These are phyloP conservation scores for Talaromyces sp. DNA, from an alignment of 2,329 filamentous ascomycete species.

Conservation along the genomic window DNA sequence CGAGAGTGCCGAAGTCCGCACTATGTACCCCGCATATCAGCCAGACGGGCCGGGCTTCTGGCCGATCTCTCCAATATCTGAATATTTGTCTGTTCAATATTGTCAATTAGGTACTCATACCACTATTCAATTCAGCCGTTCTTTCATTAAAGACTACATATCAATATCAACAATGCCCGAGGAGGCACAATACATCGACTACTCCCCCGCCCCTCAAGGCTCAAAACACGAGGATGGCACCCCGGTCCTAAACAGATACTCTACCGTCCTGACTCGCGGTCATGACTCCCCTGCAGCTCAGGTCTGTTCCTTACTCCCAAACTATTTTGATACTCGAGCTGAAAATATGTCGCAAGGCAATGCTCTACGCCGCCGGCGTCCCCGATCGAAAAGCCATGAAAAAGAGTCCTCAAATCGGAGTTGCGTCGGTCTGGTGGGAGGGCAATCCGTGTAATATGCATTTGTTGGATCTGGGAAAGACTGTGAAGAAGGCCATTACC, in stretches of 20 bases:
- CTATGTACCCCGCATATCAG: conserved; percentile 8
- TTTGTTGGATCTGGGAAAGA: conserved; percentile 83
- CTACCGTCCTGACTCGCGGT: conserved; percentile 71
- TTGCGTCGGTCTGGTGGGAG: conserved; percentile 95
- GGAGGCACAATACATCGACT: conserved; percentile 54
- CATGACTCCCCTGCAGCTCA: conserved; percentile 92
- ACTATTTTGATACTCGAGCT: background rate
- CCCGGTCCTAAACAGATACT: conserved; percentile 78
- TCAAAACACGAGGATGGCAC: conserved; percentile 54
- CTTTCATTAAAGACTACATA: too few species aligned
- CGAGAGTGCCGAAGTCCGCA: background rate
- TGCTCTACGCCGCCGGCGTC: conserved; percentile 91
- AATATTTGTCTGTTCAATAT: background rate
- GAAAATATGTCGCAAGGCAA: conserved; percentile 57
- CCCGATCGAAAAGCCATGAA: conserved; percentile 82
- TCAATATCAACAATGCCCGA: conserved; percentile 31
- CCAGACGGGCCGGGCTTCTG: conserved; percentile 3
- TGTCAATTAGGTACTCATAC: too few species aligned
- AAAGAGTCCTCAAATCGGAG: conserved; percentile 81
- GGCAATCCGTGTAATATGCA: conserved; percentile 83
- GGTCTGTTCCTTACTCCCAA: conserved; percentile 36
- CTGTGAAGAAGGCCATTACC: conserved; percentile 75
- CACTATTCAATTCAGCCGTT: too few species aligned
- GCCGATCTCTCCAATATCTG: conserved; percentile 3
- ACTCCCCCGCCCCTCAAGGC: conserved; percentile 53